Evolutionary conservation across 345 rosid species (phyloP), one percentile per base, ranked within the genome.

Genomic region (Brassica juncea): DNA sequence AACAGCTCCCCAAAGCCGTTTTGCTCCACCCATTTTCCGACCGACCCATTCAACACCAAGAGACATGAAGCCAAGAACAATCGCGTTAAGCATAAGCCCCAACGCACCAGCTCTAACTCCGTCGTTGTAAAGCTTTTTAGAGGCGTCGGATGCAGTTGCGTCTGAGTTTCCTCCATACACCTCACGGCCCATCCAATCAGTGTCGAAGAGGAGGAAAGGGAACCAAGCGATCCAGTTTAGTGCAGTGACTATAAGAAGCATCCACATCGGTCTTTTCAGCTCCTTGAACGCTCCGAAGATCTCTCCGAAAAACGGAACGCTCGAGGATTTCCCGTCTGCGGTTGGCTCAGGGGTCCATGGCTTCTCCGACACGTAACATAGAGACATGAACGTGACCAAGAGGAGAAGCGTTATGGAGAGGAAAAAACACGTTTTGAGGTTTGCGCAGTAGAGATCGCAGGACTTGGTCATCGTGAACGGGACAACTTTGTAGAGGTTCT

Each of bases 141-240:
- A 27, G 42, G 0, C 4, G 2, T 5, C 0, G 3, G 19, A 72
- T 2, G 69, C 70, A 0, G 25, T 25, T 2, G 90, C 90, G 6
- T 70, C 72, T 0, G 92, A 79, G 73, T 77, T 62, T 1, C 98
- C 98, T 1, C 98, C 98, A 88, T 87, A 94, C 62, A 94, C 93
- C 72, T 94, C 94, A 25, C 91, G 81, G 16, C 97, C 98, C 92
- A 91, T 87, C 98, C 97, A 94, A 16, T 94, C 97, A 5, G 98
- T 94, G 79, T 92, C 91, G 80, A 84, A 92, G 60, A 92, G 78
- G 54, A 92, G 73, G 84, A 94, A 94, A 5, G 97, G 98, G 71
- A 92, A 92, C 97, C 97, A 92, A 0, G 90, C 98, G 23, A 89
- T 57, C 99, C 99, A 94, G 82, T 94, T 94, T 1, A 94, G 82